These are phyloP conservation scores for Penicillium subrubescens DNA, from an alignment of 495 filamentous ascomycete species.

Conservation along the genomic window DNA sequence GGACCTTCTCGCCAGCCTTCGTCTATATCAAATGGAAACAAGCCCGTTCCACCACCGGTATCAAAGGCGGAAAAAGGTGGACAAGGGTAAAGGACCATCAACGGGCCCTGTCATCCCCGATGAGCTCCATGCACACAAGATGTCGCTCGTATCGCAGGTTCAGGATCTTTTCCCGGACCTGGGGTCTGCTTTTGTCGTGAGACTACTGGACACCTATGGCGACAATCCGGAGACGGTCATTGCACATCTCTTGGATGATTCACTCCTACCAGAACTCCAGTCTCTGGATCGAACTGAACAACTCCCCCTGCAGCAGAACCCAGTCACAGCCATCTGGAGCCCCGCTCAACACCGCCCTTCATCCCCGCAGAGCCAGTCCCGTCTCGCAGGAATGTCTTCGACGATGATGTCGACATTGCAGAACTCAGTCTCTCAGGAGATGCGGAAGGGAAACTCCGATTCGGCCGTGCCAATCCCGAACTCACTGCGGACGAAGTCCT, in stretches of 20 bases:
- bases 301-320: slow-evolving; percentile 32
- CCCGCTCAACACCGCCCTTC: slow-evolving; percentile 44
- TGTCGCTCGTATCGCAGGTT: slow-evolving; percentile 81
- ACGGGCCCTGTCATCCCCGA: slow-evolving; percentile 43
- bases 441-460: slow-evolving; percentile 61
- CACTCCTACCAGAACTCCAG: slow-evolving; percentile 59
- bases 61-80: slow-evolving; percentile 56
- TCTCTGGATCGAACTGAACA: slow-evolving; percentile 43
- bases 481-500: slow-evolving; percentile 66
- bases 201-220: slow-evolving; percentile 75
- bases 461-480: slow-evolving; percentile 69
- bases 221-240: slow-evolving; percentile 80
- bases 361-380: slow-evolving; percentile 25
- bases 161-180: slow-evolving; percentile 93
- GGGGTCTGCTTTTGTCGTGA: slow-evolving; percentile 78
- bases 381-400: slow-evolving; percentile 67
- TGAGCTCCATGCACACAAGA: slow-evolving; percentile 73
- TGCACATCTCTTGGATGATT: slow-evolving; percentile 81
- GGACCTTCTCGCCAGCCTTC: slow-evolving; percentile 42
- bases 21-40: slow-evolving; percentile 48
- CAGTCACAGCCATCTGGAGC: slow-evolving; percentile 22
- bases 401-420: slow-evolving; percentile 76
- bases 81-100: slow-evolving; percentile 71
- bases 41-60: slow-evolving; percentile 56
- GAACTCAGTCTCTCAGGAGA: slow-evolving; percentile 57